Conservation (phyloP, 805 yeast species). For the Scheffersomyces stipitis region DNA sequence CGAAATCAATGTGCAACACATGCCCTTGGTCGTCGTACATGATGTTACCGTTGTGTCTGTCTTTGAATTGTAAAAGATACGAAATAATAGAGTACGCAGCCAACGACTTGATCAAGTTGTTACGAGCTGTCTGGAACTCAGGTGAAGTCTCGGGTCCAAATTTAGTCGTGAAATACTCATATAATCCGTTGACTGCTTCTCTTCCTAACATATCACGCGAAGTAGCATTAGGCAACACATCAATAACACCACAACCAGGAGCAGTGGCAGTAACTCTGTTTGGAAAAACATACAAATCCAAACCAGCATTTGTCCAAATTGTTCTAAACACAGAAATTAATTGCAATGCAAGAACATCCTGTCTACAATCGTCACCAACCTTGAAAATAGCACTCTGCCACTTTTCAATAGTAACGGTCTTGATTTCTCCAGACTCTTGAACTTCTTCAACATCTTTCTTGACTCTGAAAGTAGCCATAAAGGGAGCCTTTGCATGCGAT, state of each 20-base stretch:
- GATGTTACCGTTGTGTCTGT: constrained; percentile 97
- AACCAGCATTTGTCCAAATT: constrained; percentile 83
- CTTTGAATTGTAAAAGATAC: constrained; percentile 89
- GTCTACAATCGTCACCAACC: constrained; percentile 99
- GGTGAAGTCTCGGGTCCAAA: constrained; percentile 93
- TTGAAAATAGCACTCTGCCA: constrained; percentile 98
- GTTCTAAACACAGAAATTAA: constrained; percentile 87
- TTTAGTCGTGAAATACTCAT: constrained; percentile 86
- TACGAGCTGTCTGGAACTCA: constrained; percentile 88
- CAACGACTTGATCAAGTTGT: constrained; percentile 87
- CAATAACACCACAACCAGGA: constrained; percentile 99
- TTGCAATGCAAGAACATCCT: constrained; percentile 92
- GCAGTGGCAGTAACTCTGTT: constrained; percentile 97
- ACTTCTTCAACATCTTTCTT: constrained; percentile 52
- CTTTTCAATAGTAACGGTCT: constrained; percentile 50
- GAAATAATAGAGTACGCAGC: constrained; percentile 95
- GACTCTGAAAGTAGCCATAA: constrained; percentile 92
- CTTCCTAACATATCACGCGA: constrained; percentile 98
- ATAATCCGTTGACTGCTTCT: constrained; percentile 96
- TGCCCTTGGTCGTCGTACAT: constrained; percentile 96
- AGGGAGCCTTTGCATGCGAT: constrained; percentile 98
- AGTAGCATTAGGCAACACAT: constrained; percentile 91
- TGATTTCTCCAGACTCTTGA: constrained; percentile 37
- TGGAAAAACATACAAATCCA: constrained; percentile 90
- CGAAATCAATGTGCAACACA: constrained; percentile 94